Percentiles rank a stretch among this genome's conserved stretches.
Evolutionary conservation across 1,284 basidiomycete genomes (phyloP).

Genomic region (Apiotrichum sp.): DNA sequence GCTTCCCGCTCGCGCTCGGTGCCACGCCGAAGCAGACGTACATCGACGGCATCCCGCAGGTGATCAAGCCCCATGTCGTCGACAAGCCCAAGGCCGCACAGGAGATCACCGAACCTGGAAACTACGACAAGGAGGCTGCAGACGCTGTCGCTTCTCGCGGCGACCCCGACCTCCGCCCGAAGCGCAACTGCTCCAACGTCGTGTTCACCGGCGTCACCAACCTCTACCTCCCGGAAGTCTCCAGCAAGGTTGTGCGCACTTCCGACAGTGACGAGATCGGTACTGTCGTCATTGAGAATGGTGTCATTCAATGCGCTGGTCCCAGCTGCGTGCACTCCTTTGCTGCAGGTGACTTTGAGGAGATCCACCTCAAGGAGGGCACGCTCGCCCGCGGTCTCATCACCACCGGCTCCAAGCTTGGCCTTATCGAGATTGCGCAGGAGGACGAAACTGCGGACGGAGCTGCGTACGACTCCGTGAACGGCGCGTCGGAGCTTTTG

Average conservation of each 20-base stretch:
- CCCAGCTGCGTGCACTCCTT: constrained; percentile 15
- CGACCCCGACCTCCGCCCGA: constrained; percentile 40
- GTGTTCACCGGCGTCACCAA: constrained; percentile 43
- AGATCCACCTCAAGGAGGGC: constrained; percentile 47
- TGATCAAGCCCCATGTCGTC: constrained; percentile 35
- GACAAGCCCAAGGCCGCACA: constrained; percentile 40
- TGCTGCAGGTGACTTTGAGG: constrained; percentile 14
- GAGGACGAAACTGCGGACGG: constrained; percentile 68
- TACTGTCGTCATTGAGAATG: constrained; percentile 36
- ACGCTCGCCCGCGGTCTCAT: constrained; percentile 46
- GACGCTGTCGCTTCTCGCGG: constrained; percentile 39
- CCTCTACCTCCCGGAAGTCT: constrained; percentile 21
- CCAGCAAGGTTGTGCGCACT: neutral
- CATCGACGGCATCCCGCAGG: constrained; percentile 55
- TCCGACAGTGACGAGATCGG: constrained; percentile 5
- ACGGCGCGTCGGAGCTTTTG: constrained; percentile 51
- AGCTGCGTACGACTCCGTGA: constrained; percentile 5
- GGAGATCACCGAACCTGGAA: constrained; percentile 29
- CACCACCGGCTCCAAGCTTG: constrained; percentile 46
- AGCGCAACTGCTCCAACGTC: constrained; percentile 29
- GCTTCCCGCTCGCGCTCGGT: constrained; percentile 68
- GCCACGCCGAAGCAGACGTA: constrained; percentile 55
- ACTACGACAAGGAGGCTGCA: constrained; percentile 38
- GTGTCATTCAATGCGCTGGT: constrained; percentile 45
- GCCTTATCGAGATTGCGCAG: constrained; percentile 47